Conservation (phyloP, 2,329 filamentous ascomycete genomes). For the Fusarium albidum region DNA sequence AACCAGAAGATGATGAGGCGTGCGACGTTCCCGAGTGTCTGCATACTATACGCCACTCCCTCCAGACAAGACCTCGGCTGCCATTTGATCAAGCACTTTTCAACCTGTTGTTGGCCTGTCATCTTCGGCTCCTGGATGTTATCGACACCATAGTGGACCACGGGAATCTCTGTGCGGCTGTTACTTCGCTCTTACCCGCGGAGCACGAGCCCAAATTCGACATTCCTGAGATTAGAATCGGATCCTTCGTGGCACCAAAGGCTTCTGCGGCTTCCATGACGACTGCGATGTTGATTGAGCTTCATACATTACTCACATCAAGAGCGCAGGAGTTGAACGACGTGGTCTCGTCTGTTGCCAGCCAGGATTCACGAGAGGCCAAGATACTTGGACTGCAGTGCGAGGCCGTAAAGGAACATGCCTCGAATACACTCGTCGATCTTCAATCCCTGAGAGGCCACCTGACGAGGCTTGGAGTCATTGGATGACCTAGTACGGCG, state of each 20-base stretch:
- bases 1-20: constrained; percentile 5
- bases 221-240: constrained; percentile 52
- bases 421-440: constrained; percentile 30
- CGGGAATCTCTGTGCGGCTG: constrained; percentile 43
- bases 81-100: constrained; percentile 47
- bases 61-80: constrained; percentile 18
- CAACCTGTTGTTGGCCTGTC: constrained; percentile 48
- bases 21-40: constrained; percentile 47
- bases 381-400: constrained; percentile 40
- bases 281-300: constrained; percentile 43
- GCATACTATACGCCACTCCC: constrained; percentile 34
- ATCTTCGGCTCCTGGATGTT: constrained; percentile 48
- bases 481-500: constrained; percentile 7
- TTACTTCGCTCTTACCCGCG: constrained; percentile 39
- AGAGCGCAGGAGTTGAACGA: constrained; percentile 25
- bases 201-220: constrained; percentile 44
- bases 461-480: constrained; percentile 17
- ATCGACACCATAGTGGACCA: constrained; percentile 46
- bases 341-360: constrained; percentile 8
- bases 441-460: constrained; percentile 16
- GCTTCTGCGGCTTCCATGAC: constrained; percentile 45
- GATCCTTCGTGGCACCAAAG: constrained; percentile 47
- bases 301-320: constrained; percentile 37
- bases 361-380: constrained; percentile 25
- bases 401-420: constrained; percentile 35